Conservation (phyloP, 179 eudicot genomes). For the Carnegiea gigantea region DNA sequence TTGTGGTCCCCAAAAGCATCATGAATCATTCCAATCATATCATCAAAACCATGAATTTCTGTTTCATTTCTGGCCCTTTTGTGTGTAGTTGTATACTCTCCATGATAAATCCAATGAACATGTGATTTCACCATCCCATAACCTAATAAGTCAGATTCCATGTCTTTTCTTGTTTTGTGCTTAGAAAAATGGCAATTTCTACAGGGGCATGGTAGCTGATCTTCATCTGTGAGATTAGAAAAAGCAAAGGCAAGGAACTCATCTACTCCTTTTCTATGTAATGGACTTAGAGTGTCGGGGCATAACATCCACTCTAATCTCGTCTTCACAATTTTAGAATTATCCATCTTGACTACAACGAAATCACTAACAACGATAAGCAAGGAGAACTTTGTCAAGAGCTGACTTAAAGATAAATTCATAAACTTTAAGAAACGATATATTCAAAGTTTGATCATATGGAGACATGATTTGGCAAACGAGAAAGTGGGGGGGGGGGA, state of each 20-base stretch:
- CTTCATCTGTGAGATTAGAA: background rate
- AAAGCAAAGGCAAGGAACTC: constrained; percentile 7
- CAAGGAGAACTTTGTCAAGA: too few species aligned
- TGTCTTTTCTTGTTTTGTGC: background rate
- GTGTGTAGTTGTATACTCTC: background rate
- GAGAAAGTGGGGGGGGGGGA: too few species aligned
- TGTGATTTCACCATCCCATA: background rate
- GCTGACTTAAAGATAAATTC: too few species aligned
- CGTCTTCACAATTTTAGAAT: background rate
- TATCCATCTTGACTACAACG: background rate
- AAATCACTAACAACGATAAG: background rate
- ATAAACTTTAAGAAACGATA: too few species aligned
- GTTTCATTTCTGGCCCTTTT: too few species aligned
- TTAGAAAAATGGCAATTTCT: background rate
- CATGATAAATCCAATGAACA: constrained; percentile 10
- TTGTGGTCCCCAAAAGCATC: background rate
- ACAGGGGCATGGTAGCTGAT: background rate
- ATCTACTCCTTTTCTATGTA: background rate
- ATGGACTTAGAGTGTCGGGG: background rate
- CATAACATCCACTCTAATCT: too few species aligned
- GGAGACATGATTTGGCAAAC: too few species aligned
- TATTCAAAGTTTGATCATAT: too few species aligned
- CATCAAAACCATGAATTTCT: background rate
- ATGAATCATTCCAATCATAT: background rate
- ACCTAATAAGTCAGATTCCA: background rate